phyloP scores from a whole-genome alignment of 1,284 basidiomycete genomes.

The Cryptococcus jaspeensis region DNA sequence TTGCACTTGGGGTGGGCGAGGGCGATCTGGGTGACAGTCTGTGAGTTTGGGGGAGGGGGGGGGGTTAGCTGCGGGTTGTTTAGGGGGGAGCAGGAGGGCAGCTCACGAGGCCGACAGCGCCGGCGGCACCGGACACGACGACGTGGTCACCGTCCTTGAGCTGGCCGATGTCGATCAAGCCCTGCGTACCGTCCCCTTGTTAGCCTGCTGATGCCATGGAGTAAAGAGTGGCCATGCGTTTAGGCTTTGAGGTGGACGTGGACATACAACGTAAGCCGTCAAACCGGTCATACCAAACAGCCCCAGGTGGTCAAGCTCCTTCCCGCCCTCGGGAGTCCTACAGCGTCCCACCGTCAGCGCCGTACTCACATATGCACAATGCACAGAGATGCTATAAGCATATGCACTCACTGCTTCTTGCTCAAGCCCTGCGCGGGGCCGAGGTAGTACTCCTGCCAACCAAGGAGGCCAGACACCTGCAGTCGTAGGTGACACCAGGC shows the following conservation, averaged over 20 bases:
- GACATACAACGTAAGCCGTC: constrained; percentile 75
- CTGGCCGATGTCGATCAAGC: constrained; percentile 74
- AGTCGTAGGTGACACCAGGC: too few species aligned
- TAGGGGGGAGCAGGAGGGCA: neutral
- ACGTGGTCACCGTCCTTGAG: constrained; percentile 74
- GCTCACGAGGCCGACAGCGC: constrained; percentile 64
- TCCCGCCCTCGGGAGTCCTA: constrained; percentile 59
- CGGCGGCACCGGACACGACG: constrained; percentile 83
- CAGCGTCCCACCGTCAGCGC: neutral
- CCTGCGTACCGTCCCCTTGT: constrained; percentile 54
- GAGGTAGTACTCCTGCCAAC: constrained; percentile 76
- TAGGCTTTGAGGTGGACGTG: neutral
- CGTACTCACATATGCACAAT: neutral
- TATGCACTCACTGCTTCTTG: constrained; percentile 57
- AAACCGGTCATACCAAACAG: constrained; percentile 70
- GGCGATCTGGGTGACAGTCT: constrained; percentile 68
- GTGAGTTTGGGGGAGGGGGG: too few species aligned
- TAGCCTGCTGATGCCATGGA: neutral
- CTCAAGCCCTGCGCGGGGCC: constrained; percentile 59
- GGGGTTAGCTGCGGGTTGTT: constrained; percentile 35
- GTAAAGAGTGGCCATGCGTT: too few species aligned
- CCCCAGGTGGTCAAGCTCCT: constrained; percentile 72
- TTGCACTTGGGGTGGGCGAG: constrained; percentile 56
- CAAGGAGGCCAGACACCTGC: constrained; percentile 48
- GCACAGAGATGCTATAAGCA: neutral